phyloP scores from a whole-genome alignment of 176 grass and related monocot species.

The Oryza officinalis region DNA sequence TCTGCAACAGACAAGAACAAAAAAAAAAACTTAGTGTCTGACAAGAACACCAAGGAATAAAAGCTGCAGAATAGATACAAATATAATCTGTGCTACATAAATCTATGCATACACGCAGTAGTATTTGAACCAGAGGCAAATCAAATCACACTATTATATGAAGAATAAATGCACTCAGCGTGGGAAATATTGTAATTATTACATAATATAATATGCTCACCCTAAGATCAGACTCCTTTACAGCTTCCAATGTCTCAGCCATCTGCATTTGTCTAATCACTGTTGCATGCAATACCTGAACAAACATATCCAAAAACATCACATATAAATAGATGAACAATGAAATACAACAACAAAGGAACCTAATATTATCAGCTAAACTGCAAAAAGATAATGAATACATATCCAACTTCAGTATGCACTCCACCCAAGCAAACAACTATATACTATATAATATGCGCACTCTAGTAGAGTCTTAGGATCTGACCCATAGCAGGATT shows the following conservation, averaged over 20 bases:
- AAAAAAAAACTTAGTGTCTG: background rate
- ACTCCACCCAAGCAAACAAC: constrained; percentile 15
- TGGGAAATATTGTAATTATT: background rate
- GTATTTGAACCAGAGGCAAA: background rate
- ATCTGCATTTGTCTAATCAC: constrained; percentile 91
- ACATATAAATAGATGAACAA: constrained; percentile 2
- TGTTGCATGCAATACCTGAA: constrained; percentile 87
- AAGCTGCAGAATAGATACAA: background rate
- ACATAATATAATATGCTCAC: constrained; percentile 42
- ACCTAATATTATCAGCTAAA: constrained; percentile 6
- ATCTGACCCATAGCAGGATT: constrained; percentile 16
- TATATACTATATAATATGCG: background rate
- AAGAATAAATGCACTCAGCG: constrained; percentile 3
- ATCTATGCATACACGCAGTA: background rate
- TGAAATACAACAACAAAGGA: constrained; percentile 9
- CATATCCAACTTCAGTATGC: constrained; percentile 10
- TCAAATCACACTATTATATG: background rate
- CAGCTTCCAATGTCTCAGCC: constrained; percentile 66
- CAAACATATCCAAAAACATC: constrained; percentile 17
- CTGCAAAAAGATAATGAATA: background rate
- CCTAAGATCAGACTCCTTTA: constrained; percentile 58
- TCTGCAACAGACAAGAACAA: constrained; percentile 52
- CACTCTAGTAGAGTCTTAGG: background rate
- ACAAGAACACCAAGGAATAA: constrained; percentile 13
- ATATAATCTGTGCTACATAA: background rate